Conservation (phyloP, 2,329 filamentous ascomycete species). For the Passalora sequoiae region DNA sequence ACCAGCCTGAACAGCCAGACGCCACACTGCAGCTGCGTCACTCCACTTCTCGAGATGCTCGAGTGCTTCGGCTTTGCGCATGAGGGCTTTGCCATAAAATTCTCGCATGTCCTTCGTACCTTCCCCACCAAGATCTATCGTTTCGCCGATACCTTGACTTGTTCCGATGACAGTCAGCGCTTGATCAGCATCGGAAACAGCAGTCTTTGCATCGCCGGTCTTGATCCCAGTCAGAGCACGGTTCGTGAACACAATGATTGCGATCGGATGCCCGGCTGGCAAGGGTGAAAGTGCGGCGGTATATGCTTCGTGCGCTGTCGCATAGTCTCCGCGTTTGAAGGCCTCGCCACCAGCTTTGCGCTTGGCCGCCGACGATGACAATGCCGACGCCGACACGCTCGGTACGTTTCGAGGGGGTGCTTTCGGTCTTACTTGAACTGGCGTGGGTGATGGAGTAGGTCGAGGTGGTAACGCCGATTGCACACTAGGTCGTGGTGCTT, state of each 20-base stretch:
- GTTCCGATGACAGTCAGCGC: slow-evolving; percentile 76
- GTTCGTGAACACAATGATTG: slow-evolving; percentile 86
- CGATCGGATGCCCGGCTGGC: slow-evolving; percentile 72
- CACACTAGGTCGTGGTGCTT: background rate
- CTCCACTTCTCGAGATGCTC: slow-evolving; percentile 93
- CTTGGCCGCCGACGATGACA: slow-evolving; percentile 71
- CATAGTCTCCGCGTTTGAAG: slow-evolving; percentile 92
- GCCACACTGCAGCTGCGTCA: slow-evolving; percentile 78
- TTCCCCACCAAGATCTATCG: slow-evolving; percentile 61
- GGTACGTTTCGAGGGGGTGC: slow-evolving; percentile 59
- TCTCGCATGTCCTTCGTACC: slow-evolving; percentile 79
- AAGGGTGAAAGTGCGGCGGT: slow-evolving; percentile 68
- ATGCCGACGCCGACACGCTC: slow-evolving; percentile 59
- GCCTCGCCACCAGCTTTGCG: slow-evolving; percentile 77
- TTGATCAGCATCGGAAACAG: slow-evolving; percentile 76
- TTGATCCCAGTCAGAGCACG: slow-evolving; percentile 85
- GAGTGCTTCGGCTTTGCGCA: slow-evolving; percentile 89
- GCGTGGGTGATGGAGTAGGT: slow-evolving; percentile 37
- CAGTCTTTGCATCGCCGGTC: slow-evolving; percentile 83
- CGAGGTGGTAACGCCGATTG: slow-evolving; percentile 11
- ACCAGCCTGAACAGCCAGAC: slow-evolving; percentile 72
- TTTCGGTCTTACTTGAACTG: slow-evolving; percentile 42
- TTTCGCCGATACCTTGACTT: slow-evolving; percentile 72
- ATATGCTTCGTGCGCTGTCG: slow-evolving; percentile 77
- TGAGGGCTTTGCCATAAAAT: slow-evolving; percentile 87